phyloP scores from a whole-genome alignment of 768 basidiomycete genomes.

The Suillus tomentosus region DNA sequence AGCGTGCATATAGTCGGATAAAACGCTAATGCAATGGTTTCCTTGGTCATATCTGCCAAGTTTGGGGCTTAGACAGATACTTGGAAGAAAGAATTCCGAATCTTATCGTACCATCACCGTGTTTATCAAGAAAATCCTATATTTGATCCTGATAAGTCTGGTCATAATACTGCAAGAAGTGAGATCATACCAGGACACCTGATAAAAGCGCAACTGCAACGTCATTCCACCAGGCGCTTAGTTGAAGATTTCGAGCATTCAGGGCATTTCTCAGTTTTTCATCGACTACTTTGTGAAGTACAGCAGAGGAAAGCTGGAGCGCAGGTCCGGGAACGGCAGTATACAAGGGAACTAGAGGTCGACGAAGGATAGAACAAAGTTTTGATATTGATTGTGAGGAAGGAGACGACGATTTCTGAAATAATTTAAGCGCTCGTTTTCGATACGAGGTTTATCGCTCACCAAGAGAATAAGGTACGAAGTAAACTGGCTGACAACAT shows the following conservation, averaged over 20 bases:
- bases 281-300: constrained; percentile 43
- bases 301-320: constrained; percentile 41
- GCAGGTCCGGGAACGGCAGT: constrained; percentile 37
- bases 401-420: constrained; percentile 41
- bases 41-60: constrained; percentile 25
- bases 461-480: constrained; percentile 48
- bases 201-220: constrained; percentile 51
- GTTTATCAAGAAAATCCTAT: constrained; percentile 29
- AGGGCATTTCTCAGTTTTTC: constrained; percentile 38
- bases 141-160: constrained; percentile 11
- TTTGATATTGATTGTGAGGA: constrained; percentile 40
- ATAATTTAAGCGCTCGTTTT: constrained; percentile 1
- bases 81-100: background rate
- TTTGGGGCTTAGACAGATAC: background rate
- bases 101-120: constrained; percentile 18
- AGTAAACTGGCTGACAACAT: constrained; percentile 41
- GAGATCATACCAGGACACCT: constrained; percentile 47
- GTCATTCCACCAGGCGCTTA: constrained; percentile 44
- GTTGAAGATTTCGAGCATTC: constrained; percentile 20
- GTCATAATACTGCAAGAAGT: background rate
- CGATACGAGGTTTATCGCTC: constrained; percentile 16
- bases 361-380: constrained; percentile 43
- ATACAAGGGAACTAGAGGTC: constrained; percentile 48
- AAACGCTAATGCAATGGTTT: constrained; percentile 28
- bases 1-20: constrained; percentile 39